Evolutionary conservation across 257 asterid genomes (phyloP).

Genomic region (Nicotiana paniculata): DNA sequence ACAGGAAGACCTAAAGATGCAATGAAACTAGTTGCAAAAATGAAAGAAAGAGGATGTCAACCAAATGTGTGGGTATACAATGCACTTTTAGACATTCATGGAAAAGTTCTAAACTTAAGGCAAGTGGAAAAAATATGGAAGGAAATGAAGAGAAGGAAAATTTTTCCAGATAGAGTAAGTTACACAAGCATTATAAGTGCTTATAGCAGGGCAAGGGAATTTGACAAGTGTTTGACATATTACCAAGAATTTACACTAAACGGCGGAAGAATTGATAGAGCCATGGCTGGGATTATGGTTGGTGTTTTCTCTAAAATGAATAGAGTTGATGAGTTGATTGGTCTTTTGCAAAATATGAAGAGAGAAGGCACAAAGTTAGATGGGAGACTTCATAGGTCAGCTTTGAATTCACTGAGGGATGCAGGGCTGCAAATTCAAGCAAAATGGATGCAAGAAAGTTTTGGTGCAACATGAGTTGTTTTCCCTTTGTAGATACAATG

Average conservation of each 20-base stretch:
- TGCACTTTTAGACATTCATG: slow-evolving; percentile 67
- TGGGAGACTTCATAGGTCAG: slow-evolving; percentile 60
- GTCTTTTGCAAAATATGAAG: slow-evolving; percentile 72
- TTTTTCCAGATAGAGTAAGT: slow-evolving; percentile 59
- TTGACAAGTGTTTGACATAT: slow-evolving; percentile 41
- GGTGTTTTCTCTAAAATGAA: slow-evolving; percentile 73
- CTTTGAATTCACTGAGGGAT: slow-evolving; percentile 67
- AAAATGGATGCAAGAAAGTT: slow-evolving; percentile 54
- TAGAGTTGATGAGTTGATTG: slow-evolving; percentile 57
- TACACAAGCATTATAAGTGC: slow-evolving; percentile 71
- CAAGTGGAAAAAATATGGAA: slow-evolving; percentile 71
- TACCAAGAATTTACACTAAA: slow-evolving; percentile 55
- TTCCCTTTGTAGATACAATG: neutral
- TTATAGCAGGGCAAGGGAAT: slow-evolving; percentile 55
- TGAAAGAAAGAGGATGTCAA: slow-evolving; percentile 69
- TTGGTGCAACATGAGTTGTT: slow-evolving; percentile 10
- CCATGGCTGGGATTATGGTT: slow-evolving; percentile 88
- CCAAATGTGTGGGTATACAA: slow-evolving; percentile 96
- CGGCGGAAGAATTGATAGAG: slow-evolving; percentile 59
- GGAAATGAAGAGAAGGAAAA: slow-evolving; percentile 68
- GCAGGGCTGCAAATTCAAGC: slow-evolving; percentile 59
- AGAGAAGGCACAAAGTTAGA: slow-evolving; percentile 48
- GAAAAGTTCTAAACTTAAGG: slow-evolving; percentile 43
- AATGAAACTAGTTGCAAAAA: slow-evolving; percentile 60
- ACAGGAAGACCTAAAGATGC: slow-evolving; percentile 63